phyloP scores from a whole-genome alignment of 176 grass and related monocot genomes.

The Aechmea fasciata region DNA sequence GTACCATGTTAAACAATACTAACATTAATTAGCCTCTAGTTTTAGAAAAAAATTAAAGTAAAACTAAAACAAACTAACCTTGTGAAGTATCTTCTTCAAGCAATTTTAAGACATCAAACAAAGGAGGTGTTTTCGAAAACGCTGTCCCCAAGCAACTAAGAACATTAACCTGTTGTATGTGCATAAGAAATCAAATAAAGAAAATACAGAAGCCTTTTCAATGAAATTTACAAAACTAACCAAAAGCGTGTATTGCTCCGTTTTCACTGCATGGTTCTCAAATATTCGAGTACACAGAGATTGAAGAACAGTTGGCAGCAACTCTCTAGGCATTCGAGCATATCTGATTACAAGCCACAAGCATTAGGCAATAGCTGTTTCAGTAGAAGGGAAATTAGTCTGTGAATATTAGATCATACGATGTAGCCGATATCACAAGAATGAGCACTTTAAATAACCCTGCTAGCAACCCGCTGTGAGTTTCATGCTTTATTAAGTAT shows the following conservation, averaged over 20 bases:
- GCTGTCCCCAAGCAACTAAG: constrained; percentile 79
- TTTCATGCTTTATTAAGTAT: constrained; percentile 76
- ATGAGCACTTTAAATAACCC: constrained; percentile 67
- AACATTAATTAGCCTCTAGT: not conserved
- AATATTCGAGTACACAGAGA: constrained; percentile 43
- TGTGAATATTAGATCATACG: constrained; percentile 42
- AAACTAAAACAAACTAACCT: constrained; percentile 31
- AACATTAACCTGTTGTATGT: constrained; percentile 50
- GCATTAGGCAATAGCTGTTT: not conserved
- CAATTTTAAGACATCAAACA: constrained; percentile 55
- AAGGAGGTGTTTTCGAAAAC: constrained; percentile 74
- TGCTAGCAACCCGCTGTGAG: constrained; percentile 42
- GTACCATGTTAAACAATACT: not conserved
- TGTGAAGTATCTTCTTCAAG: constrained; percentile 38
- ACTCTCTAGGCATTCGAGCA: constrained; percentile 63
- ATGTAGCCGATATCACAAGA: constrained; percentile 81
- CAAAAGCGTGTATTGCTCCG: constrained; percentile 62
- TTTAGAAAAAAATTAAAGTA: not conserved
- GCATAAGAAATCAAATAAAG: constrained; percentile 3
- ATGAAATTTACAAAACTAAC: constrained; percentile 40
- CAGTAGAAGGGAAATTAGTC: not conserved
- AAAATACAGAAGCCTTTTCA: constrained; percentile 15
- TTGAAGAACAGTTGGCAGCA: constrained; percentile 62
- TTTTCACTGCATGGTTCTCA: constrained; percentile 34
- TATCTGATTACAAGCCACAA: constrained; percentile 46